Evolutionary conservation across 106 monocot species (phyloP), one percentile per base, ranked within the genome.

Genomic region (Apostasia ramifera): DNA sequence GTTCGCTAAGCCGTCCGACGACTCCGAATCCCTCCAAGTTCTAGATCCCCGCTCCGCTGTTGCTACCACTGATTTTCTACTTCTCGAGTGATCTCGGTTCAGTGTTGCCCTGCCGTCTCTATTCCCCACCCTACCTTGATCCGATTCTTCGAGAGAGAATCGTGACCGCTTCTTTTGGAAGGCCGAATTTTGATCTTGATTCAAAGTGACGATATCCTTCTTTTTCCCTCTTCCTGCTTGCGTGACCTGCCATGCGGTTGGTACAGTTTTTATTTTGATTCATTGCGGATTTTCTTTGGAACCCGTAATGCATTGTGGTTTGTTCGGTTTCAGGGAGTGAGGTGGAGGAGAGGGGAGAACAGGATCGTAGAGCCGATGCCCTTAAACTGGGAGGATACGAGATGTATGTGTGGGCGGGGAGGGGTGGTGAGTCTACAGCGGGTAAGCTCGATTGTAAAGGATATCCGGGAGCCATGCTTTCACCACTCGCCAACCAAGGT

Each of bases 401-500:
- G 82, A 64, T 91, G 91, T 84, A 87, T 84, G 70, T 91, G 91
- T 55, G 86, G 90, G 39, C 63, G 83, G 46, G 79, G 67, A 3
- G 78, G 76, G 26, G 70, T 70, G 47, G 82, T 69, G 69, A 84
- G 82, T 67, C 73, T 91, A 66, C 80, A 91, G 61, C 74, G 79
- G 2, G 85, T 92, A 15, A 92, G 85, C 68, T 83, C 91, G 4
- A 88, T 92, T 3, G 88, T 88, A 10, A 69, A 77, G 44, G 87
- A 87, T 71, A 85, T 91, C 53, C 74, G 87, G 44, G 86, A 91
- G 48, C 91, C 91, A 8, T 91, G 91, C 59, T 80, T 82, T 66
- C 77, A 84, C 57, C 86, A 79, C 71, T 87, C 87, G 13, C 82
- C 87, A 7, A 51, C 74, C 2, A 91, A 77, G 87, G 91, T 87